Base-by-base conservation (phyloP, 768 basidiomycete genomes). In the Naganishia randhawae region DNA sequence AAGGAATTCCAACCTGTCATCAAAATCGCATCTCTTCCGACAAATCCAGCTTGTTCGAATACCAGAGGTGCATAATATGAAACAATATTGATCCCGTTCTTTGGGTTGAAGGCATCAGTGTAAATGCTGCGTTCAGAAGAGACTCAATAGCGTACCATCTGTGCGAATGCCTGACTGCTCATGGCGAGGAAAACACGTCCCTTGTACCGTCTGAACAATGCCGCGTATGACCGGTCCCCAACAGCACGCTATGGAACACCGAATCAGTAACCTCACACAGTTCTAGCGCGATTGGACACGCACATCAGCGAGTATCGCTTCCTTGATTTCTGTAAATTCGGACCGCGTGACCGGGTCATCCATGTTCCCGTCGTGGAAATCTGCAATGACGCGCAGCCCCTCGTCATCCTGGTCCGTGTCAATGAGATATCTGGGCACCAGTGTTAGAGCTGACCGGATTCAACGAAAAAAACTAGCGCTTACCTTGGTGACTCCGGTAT, bases 101-200 rank as follows among this genome's bases (percentile, higher is more conserved):
- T 71, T n/a, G n/a, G 9, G 41, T 48, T 22, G 13, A 3, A 14
- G 2, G 14, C 8, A 35, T 31, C 7, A 25, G 50, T 17, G 25
- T 55, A 9, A 69, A 31, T 19, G 25, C 32, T 25, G 22, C 41
- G 11, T 17, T 4, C 25, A 22, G 11, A 48, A 22, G 8, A 22
- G 8, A 16, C 7, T 54, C 39, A 65, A 9, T 29, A 6, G 83
- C 90, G 69, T 71, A 92, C 92, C 75, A 96, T 82, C 76, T 96
- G 94, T 50, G 94, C 94, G 80, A 96, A 95, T 48, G 91, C 90
- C 78, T 96, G 94, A 65, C 91, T 91, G 22, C 89, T 91, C 91
- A 94, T 94, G 17, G 94, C 94, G 52, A 97, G 85, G 71, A 96
- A 77, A 13, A 98, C 92, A 37, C 93, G 84, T 33, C 88, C 87